Base-by-base conservation (phyloP, 441 rosid species). In the Manihot esculenta region DNA sequence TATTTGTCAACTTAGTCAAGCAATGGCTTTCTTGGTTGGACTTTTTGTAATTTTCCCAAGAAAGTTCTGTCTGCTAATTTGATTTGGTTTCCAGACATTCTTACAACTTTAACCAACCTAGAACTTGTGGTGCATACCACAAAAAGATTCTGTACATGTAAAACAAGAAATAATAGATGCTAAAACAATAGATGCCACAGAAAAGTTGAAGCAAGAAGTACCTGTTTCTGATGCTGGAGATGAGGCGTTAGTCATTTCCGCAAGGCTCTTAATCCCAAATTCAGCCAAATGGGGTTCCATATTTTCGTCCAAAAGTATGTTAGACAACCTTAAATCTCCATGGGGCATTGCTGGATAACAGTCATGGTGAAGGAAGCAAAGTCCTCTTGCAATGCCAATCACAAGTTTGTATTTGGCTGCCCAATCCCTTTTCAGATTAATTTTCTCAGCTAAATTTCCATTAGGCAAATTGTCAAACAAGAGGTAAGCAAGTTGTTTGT, bases 301-400 rank as follows among this genome's bases (percentile, higher is more conserved):
- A 71, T 88, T 86, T 64, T 90, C 91, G 26, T 84, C 91, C 9
- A 92, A 88, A 47, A 87, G 75, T 54, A 94, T 64, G 60, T 83
- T 94, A 69, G 78, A 79, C 20, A 86, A 84, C 83, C 78, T 90
- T 80, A 94, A 72, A 83, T 90, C 94, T 69, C 98, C 97, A 70
- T 94, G 99, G 11, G 96, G 91, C 64, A 94, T 84, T 59, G 97
- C 84, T 68, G 99, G 99, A 69, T 80, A 79, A 38, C 96, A 92
- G 42, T 92, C 98, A 77, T 91, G 93, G 85, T 94, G 99, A 82
- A 94, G 97, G 82, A 88, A 94, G 77, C 81, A 71, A 49, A 92
- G 90, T 62, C 94, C 99, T 63, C 84, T 88, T 6, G 97, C 98
- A 77, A 94, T 80, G 67, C 94, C 93, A 62, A 24, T 77, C 23